Conservation (phyloP, 345 rosid species). For the Pelargonium nanum region DNA sequence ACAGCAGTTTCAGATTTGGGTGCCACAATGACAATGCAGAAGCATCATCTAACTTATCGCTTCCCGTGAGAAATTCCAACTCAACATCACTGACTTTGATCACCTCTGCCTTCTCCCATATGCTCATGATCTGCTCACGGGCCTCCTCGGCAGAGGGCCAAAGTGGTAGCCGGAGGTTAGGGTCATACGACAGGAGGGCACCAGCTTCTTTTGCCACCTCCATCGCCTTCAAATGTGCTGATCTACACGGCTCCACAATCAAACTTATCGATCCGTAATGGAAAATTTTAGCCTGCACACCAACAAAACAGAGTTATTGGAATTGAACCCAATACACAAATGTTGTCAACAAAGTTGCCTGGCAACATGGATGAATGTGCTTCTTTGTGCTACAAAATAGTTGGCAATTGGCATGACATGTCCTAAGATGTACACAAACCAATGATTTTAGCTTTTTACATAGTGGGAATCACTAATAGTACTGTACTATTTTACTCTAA, state of each 20-base stretch:
- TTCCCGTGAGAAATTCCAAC: conserved; percentile 88
- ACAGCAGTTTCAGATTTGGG: conserved; percentile 61
- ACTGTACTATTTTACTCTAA: too few species aligned
- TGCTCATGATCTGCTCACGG: conserved; percentile 73
- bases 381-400: too few species aligned
- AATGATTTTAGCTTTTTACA: too few species aligned
- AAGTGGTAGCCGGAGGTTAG: conserved; percentile 81
- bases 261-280: conserved; percentile 96
- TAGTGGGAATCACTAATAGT: too few species aligned
- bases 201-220: conserved; percentile 81
- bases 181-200: conserved; percentile 88
- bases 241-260: conserved; percentile 97
- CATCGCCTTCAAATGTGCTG: conserved; percentile 90
- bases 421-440: too few species aligned
- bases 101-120: conserved; percentile 95
- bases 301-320: neutral
- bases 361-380: too few species aligned
- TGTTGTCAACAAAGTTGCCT: too few species aligned
- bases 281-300: conserved; percentile 62
- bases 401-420: too few species aligned
- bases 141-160: conserved; percentile 93
- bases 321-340: neutral
- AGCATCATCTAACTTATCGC: conserved; percentile 60
- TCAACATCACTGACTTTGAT: conserved; percentile 92
- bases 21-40: conserved; percentile 87